phyloP scores from a whole-genome alignment of 2,329 filamentous ascomycete species.

The Phyllosticta citribraziliensis region DNA sequence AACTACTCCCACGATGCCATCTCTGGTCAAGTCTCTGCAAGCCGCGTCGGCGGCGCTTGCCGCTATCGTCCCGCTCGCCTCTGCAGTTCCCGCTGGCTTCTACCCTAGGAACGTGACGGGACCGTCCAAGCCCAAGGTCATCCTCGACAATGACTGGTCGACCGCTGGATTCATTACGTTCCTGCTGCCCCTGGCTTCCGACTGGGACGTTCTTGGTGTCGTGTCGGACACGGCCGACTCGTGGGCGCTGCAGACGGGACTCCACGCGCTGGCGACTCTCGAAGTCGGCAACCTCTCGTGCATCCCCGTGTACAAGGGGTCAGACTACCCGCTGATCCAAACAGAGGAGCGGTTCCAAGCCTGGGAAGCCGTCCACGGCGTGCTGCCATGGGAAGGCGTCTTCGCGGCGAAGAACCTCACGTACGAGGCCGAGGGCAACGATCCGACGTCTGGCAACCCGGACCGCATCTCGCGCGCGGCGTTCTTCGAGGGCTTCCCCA shows the following conservation, averaged over 20 bases:
- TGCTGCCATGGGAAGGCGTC: constrained; percentile 37
- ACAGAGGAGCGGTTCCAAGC: constrained; percentile 35
- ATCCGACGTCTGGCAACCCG: constrained; percentile 39
- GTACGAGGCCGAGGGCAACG: constrained; percentile 31
- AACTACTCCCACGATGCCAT: not conserved
- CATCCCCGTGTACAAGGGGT: constrained; percentile 39
- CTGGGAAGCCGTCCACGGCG: constrained; percentile 37
- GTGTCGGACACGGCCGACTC: constrained; percentile 34
- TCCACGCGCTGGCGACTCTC: constrained; percentile 39
- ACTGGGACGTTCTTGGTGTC: constrained; percentile 36
- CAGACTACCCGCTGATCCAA: constrained; percentile 39
- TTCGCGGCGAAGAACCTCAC: constrained; percentile 37
- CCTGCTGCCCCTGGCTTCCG: constrained; percentile 35
- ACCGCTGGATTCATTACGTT: constrained; percentile 34
- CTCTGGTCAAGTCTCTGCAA: not conserved
- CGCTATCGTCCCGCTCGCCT: not conserved
- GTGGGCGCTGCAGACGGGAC: constrained; percentile 37
- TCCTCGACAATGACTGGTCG: constrained; percentile 41
- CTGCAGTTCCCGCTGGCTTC: not conserved
- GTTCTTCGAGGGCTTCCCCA: constrained; percentile 39
- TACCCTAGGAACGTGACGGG: not conserved
- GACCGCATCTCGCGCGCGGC: constrained; percentile 31
- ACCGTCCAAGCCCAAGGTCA: constrained; percentile 20
- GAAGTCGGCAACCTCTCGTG: constrained; percentile 38
- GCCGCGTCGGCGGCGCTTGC: not conserved